Conservation (phyloP, 2,329 filamentous ascomycete genomes). For the Sporothrix phasma region DNA sequence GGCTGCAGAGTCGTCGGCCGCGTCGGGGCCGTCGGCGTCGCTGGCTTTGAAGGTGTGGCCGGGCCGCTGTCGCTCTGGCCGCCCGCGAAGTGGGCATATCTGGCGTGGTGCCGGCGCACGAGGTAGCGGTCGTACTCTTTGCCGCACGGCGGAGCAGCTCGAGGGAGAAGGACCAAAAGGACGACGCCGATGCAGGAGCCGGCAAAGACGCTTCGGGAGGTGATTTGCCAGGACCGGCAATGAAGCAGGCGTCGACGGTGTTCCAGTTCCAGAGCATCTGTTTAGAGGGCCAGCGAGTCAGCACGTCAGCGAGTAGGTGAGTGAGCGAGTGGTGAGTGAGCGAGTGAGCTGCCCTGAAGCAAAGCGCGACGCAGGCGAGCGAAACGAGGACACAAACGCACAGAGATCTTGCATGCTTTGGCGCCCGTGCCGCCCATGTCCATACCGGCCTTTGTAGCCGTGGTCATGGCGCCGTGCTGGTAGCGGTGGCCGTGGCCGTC, state of each 20-base stretch:
- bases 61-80: not conserved
- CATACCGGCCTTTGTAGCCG: not conserved
- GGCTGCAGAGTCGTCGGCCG: not conserved
- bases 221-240: slow-evolving; percentile 62
- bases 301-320: not conserved
- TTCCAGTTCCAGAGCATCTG: slow-evolving; percentile 72
- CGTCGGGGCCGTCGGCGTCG: not conserved
- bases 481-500: too few relatives aligned
- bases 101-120: slow-evolving; percentile 37
- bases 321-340: too few relatives aligned
- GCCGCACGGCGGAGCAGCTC: slow-evolving; percentile 61
- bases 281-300: not conserved
- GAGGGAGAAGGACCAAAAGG: slow-evolving; percentile 60
- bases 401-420: slow-evolving; percentile 28
- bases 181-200: slow-evolving; percentile 71
- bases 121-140: slow-evolving; percentile 66
- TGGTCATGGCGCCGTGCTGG: not conserved
- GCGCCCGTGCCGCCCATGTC: slow-evolving; percentile 16
- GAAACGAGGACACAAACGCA: slow-evolving; percentile 26
- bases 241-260: slow-evolving; percentile 63
- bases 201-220: slow-evolving; percentile 60
- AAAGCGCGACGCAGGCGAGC: not conserved
- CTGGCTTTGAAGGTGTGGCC: not conserved
- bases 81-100: not conserved
- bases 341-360: too few relatives aligned